Evolutionary conservation across 768 basidiomycete genomes (phyloP).

Genomic region (Xerocomellus dryophilus): DNA sequence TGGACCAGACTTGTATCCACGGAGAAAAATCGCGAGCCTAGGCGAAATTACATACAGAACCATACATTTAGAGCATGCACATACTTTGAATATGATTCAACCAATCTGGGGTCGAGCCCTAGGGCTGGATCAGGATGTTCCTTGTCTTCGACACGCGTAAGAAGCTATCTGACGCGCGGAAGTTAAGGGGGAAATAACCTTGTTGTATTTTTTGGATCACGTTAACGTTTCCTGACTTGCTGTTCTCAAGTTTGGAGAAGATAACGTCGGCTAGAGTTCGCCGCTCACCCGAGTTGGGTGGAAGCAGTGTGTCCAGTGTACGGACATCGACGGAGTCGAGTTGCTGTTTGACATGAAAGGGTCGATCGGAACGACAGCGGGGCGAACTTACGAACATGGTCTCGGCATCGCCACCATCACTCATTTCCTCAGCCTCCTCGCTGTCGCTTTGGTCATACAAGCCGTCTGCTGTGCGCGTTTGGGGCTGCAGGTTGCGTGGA

Average conservation of each 20-base stretch:
- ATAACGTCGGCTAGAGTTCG: conserved; percentile 96
- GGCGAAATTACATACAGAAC: conserved; percentile 4
- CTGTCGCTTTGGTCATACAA: conserved; percentile 59
- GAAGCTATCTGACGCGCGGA: neutral
- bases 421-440: conserved; percentile 23
- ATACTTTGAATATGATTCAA: conserved; percentile 91
- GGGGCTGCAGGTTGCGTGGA: conserved; percentile 25
- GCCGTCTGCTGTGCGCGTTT: conserved; percentile 37
- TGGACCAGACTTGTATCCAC: conserved; percentile 88
- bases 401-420: conserved; percentile 44
- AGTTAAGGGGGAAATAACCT: conserved; percentile 35
- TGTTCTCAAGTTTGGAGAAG: conserved; percentile 83
- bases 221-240: conserved; percentile 50
- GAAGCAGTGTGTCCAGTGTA: conserved; percentile 78
- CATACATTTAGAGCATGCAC: conserved; percentile 27
- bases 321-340: conserved; percentile 89
- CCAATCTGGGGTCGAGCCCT: conserved; percentile 88
- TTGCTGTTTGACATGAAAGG: conserved; percentile 46
- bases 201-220: conserved; percentile 60
- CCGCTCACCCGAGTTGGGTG: conserved; percentile 69
- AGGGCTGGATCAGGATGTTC: conserved; percentile 74
- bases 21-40: conserved; percentile 84
- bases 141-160: conserved; percentile 35
- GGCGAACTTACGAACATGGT: conserved; percentile 53
- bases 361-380: conserved; percentile 1